Conservation (phyloP, 495 filamentous ascomycete genomes). For the Oleoguttula mirabilis region DNA sequence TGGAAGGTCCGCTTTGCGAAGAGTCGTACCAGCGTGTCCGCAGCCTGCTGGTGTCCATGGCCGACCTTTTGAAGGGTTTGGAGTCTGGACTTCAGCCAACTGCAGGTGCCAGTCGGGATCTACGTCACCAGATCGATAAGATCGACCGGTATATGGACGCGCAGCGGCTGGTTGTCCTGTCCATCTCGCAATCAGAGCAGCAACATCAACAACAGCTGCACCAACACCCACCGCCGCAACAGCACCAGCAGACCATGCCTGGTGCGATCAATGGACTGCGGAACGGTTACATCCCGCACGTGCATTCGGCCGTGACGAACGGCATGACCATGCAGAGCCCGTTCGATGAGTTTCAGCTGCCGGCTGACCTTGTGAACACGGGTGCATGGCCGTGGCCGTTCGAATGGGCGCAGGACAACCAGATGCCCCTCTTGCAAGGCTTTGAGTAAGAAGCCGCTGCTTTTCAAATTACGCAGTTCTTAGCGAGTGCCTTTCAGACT, state of each 20-base stretch:
- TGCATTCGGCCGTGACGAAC: background rate
- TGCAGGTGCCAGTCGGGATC: conserved; percentile 32
- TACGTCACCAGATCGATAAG: conserved; percentile 34
- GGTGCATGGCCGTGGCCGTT: conserved; percentile 32
- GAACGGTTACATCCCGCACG: conserved; percentile 11
- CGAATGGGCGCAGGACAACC: conserved; percentile 22
- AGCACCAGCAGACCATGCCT: conserved; percentile 11
- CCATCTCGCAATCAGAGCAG: conserved; percentile 20
- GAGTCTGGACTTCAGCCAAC: conserved; percentile 33
- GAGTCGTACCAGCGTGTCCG: conserved; percentile 35
- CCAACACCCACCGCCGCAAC: too few species aligned
- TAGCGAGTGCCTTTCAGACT: too few species aligned
- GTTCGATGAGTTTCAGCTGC: conserved; percentile 30
- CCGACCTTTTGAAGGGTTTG: conserved; percentile 36
- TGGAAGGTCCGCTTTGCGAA: conserved; percentile 39
- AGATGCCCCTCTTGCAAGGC: background rate
- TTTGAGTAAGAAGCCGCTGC: conserved; percentile 1
- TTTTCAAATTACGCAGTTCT: too few species aligned
- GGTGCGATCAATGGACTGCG: conserved; percentile 2
- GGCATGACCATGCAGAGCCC: conserved; percentile 1
- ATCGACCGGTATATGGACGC: conserved; percentile 39
- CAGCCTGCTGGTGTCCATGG: conserved; percentile 37
- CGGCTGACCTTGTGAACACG: conserved; percentile 29
- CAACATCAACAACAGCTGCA: conserved; percentile 19
- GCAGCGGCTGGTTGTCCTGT: conserved; percentile 1